These are phyloP conservation scores for Stagonosporopsis vannaccii DNA, from an alignment of 2,329 filamentous ascomycete species.

Conservation along the genomic window DNA sequence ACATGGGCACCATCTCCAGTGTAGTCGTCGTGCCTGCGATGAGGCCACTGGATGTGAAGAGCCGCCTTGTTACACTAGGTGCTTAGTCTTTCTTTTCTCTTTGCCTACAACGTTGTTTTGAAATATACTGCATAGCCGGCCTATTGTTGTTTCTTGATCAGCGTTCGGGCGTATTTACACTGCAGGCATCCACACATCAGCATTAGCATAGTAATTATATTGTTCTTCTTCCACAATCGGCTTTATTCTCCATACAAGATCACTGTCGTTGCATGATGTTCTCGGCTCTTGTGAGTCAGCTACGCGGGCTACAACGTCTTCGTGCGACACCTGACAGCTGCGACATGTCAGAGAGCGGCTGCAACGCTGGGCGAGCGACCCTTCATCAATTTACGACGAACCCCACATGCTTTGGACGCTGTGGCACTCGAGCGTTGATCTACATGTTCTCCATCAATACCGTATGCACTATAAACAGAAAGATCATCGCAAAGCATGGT, in stretches of 20 bases:
- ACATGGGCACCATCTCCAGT: constrained; percentile 51
- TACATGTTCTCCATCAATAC: neutral
- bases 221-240: neutral
- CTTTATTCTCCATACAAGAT: neutral
- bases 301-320: neutral
- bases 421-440: neutral
- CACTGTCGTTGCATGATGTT: neutral
- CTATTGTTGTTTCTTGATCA: constrained; percentile 5
- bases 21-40: constrained; percentile 52
- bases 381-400: neutral
- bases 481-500: neutral
- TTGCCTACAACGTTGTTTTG: neutral
- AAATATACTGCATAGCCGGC: constrained; percentile 9
- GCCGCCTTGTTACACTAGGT: constrained; percentile 41
- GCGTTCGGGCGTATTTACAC: constrained; percentile 2
- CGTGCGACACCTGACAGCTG: constrained; percentile 8
- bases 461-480: neutral
- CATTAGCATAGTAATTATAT: constrained; percentile 1
- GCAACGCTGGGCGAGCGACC: neutral
- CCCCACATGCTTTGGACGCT: neutral
- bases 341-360: constrained; percentile 10
- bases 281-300: neutral
- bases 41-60: constrained; percentile 45
- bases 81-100: constrained; percentile 9
- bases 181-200: neutral